Percentiles rank a stretch among this genome's conserved stretches.
Evolutionary conservation across 305 asterid genomes (phyloP).

Genomic region (Rubia occidens): DNA sequence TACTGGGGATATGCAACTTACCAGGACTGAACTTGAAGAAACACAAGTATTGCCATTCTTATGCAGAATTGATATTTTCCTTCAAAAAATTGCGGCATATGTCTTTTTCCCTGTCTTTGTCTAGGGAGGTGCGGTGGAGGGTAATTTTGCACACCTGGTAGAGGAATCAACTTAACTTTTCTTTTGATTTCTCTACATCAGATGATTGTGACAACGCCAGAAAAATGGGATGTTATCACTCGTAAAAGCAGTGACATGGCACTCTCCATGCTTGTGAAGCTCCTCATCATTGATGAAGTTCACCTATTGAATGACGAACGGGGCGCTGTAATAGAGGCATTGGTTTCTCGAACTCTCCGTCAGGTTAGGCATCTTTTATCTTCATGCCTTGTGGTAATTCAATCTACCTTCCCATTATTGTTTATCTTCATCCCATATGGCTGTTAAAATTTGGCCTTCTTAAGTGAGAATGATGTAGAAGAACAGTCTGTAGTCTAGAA

Average conservation of each 20-base stretch:
- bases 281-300: constrained; percentile 93
- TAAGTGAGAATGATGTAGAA: neutral
- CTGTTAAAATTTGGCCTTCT: neutral
- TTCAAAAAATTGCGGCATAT: neutral
- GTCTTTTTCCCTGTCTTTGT: constrained; percentile 6
- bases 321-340: constrained; percentile 95
- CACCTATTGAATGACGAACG: constrained; percentile 93
- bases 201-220: constrained; percentile 99
- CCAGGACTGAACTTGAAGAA: constrained; percentile 81
- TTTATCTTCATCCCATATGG: constrained; percentile 2
- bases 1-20: constrained; percentile 97
- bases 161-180: constrained; percentile 12
- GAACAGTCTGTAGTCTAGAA: neutral
- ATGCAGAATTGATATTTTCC: neutral
- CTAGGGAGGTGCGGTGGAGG: constrained; percentile 5
- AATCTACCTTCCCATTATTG: neutral
- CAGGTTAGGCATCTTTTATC: constrained; percentile 46
- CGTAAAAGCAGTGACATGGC: constrained; percentile 98
- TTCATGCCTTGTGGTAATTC: neutral
- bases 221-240: constrained; percentile 98
- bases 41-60: constrained; percentile 58
- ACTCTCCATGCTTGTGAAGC: constrained; percentile 93
- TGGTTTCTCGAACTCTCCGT: constrained; percentile 96
- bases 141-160: constrained; percentile 2
- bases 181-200: constrained; percentile 27